Conservation (phyloP, 2,329 filamentous ascomycete species). For the Epichloe baconii region DNA sequence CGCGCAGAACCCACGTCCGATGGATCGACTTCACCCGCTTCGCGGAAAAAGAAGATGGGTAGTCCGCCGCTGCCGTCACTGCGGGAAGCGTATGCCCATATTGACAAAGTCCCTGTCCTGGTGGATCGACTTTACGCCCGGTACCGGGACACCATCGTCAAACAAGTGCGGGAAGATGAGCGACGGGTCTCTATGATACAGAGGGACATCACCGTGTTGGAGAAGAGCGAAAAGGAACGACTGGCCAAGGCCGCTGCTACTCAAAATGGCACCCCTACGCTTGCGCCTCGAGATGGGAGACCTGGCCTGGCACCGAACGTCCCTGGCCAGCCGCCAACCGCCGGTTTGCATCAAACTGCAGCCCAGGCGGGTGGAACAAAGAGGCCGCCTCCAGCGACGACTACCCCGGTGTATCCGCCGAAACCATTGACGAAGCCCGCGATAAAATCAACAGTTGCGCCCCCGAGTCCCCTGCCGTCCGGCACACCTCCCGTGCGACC, state of each 20-base stretch:
- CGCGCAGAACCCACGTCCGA: constrained; percentile 20
- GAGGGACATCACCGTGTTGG: constrained; percentile 55
- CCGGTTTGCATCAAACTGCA: constrained; percentile 9
- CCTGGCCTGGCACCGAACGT: constrained; percentile 5
- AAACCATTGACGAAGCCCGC: constrained; percentile 15
- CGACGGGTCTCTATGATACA: constrained; percentile 48
- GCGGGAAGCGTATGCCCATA: constrained; percentile 52
- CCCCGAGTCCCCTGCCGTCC: constrained; percentile 17
- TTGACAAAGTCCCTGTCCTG: constrained; percentile 55
- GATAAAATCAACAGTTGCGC: constrained; percentile 14
- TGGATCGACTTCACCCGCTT: constrained; percentile 37
- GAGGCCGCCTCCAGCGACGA: constrained; percentile 15
- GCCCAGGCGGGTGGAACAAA: constrained; percentile 11
- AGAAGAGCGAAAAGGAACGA: constrained; percentile 32
- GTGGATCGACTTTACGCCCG: constrained; percentile 61
- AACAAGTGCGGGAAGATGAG: constrained; percentile 64
- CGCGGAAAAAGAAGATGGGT: constrained; percentile 63
- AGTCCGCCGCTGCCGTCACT: constrained; percentile 51
- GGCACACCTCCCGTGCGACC: constrained; percentile 17
- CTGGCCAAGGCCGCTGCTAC: constrained; percentile 22
- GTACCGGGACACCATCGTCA: constrained; percentile 58
- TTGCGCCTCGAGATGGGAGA: constrained; percentile 21
- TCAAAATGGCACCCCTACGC: constrained; percentile 19
- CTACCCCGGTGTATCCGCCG: constrained; percentile 23
- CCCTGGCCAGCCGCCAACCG: neutral